Base-by-base conservation (phyloP, 306 rosid genomes). In the Datisca glomerata region DNA sequence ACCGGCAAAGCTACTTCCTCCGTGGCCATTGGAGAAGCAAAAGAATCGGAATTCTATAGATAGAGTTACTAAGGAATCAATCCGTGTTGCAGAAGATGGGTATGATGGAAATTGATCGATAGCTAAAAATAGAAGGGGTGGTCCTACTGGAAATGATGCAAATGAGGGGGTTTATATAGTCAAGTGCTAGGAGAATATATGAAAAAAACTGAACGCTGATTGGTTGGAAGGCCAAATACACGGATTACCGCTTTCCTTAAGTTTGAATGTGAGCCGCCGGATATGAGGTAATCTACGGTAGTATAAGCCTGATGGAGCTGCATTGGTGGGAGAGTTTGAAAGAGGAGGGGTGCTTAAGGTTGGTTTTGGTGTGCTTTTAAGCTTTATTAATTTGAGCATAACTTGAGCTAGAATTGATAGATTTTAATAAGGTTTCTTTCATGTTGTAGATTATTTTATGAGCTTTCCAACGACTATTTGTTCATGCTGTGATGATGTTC, bases 281-380 rank as follows among this genome's bases (percentile, higher is more conserved):
- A 89, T 89, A 21, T 2, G 3, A 1, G 0, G 23, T 18, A 22
- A 68, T 74, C 71, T 11, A 83, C 86, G 97, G 89, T 29, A n/a
- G n/a, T 63, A 6, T 24, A 18, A 16, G 51, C 14, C 12, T 47
- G 53, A 27, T 22, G 5, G 18, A 69, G n/a, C 45, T 41, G 68
- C 44, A 19, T 45, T 5, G 55, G 51, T 32, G 45, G 20, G 57
- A 41, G 48, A 47, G 12, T 24, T 53, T 32, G 17, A 42, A 14
- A 16, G 46, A 28, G 41, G 7, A 15, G 48, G 53, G 11, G 27
- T n/a, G 31, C 11, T 63, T 16, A 24, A 6, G 40, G 28, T 32
- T 55, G 45, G 45, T 28, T 46, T 67, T n/a, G 74, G 73, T 77
- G 94, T 89, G 91, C 76, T 89, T 89, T 66, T 80, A 53, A 53